A percentile compares a stretch with the other conserved stretches of the same genome.
Evolutionary conservation across 139 green algal genomes (phyloP).

Genomic region (Zygnema cylindricum): DNA sequence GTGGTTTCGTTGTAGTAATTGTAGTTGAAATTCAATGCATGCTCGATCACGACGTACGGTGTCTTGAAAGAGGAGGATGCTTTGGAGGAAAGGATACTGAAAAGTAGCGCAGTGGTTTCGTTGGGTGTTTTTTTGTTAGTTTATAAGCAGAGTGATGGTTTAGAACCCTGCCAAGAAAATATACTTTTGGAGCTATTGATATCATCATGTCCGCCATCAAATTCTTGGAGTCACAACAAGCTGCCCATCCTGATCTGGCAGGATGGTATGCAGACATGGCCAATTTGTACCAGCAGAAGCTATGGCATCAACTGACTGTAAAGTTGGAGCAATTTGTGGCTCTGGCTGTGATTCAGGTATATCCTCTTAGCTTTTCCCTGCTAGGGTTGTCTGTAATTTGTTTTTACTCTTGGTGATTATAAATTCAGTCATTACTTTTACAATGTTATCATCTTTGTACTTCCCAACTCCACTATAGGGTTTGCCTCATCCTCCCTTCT

Average conservation of each 20-base stretch:
- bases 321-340: slow-evolving; percentile 78
- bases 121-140: not conserved
- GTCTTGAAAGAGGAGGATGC: too few relatives aligned
- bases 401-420: slow-evolving; percentile 2
- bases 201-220: slow-evolving; percentile 53
- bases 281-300: slow-evolving; percentile 85
- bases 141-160: not conserved
- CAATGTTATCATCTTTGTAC: not conserved
- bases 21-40: too few relatives aligned
- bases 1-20: too few relatives aligned
- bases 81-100: too few relatives aligned
- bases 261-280: slow-evolving; percentile 56
- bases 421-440: not conserved
- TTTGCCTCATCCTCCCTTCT: too few relatives aligned
- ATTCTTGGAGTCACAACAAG: slow-evolving; percentile 56
- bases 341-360: slow-evolving; percentile 47
- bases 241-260: slow-evolving; percentile 54
- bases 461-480: too few relatives aligned
- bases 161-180: not conserved
- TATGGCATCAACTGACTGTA: slow-evolving; percentile 97
- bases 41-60: too few relatives aligned
- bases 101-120: not conserved
- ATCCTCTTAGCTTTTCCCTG: not conserved
- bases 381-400: not conserved
- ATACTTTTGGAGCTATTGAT: not conserved